Evolutionary conservation across 2,329 filamentous ascomycete species (phyloP), one percentile per base, ranked within the genome.

Genomic region (Trichophyton schoenleinii): DNA sequence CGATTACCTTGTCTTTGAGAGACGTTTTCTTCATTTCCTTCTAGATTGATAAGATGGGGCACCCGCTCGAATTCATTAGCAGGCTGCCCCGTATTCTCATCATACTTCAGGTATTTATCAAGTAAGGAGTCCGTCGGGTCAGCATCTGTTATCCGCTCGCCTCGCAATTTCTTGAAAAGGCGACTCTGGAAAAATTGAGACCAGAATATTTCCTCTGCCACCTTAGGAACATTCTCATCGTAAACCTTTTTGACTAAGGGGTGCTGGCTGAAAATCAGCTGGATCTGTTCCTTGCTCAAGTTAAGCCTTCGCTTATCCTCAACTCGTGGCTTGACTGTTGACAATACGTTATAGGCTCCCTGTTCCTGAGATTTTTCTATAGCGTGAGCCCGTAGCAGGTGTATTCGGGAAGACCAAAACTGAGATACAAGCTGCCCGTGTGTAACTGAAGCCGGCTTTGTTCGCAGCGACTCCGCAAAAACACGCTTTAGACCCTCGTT

Each of bases 1-100:
- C 87, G 81, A 72, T 99, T 97, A 58, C 94, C 94, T 68, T 82
- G 86, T 69, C 87, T 83, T 60, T 91, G 89, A 67, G 91, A 95
- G 72, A 95, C 86, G 69, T 99, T 92, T 72, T 94, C 89, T 74
- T 97, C 94, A 70, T 99, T 99, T 34, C 87, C 94, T 70, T 92
- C 89, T 28, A 99, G 75, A 71, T 99, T 88, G 67, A 99, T 91
- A 65, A 95, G 91, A 68, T 91, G 86, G 0, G 94, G 91, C 20
- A 99, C 84, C 61, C 87, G 82, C 38, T 85, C 78, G 2, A 85
- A 77, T 65, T 82, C 67, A 7, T 7, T n/a, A 15, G 74, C 69
- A 3, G 76, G 74, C 0, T 75, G 70, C 13, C 77, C 78, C 28
- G 75, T 74, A 55, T 80, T 74, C 66, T 90, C 87, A 64, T 89